Evolutionary conservation across 1,284 basidiomycete genomes (phyloP), one percentile per base, ranked within the genome.

Genomic region (Apiotrichum akiyoshidainum): DNA sequence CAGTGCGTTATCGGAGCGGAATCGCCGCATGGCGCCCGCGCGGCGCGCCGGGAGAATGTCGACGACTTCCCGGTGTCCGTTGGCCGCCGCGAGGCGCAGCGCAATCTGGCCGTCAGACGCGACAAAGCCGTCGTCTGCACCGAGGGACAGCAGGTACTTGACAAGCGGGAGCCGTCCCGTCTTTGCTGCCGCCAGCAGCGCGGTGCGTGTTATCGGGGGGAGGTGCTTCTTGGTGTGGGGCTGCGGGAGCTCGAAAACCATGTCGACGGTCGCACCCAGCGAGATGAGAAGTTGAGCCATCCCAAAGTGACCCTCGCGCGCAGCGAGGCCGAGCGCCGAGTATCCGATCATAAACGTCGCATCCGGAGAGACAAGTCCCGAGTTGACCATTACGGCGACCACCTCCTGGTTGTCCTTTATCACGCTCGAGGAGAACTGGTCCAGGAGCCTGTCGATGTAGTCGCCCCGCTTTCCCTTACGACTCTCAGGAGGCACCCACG

Each of bases 111-210:
- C 61, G 42, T 63, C 61, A 0, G 57, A 49, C 1, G 58, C 58
- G 17, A 59, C 19, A 16, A 55, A 14, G 0, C 14, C 31, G 34
- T 63, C 61, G 67, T 91, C 83, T 8, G 87, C 90, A 1, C 89
- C 90, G 47, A 80, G 79, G 17, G 76, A 67, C 19, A 93, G 70
- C 26, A 94, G 76, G 1, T 85, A 57, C 63, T 82, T 76, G 5
- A 88, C 87, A 0, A 84, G 77, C 0, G 80, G 78, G 6, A 80
- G 56, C 63, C 85, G 82, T 0, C 92, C 92, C 70, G 89, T 80
- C 68, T 92, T 90, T 17, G 85, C 85, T 1, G 91, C 90, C 0
- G 93, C 80, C 69, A 94, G 91, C 34, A 95, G 74, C 17, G 91
- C 82, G 0, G 91, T 88, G 14, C 60, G 57, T 19, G 48, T 51